A percentile compares a stretch with the other conserved stretches of the same genome.
phyloP scores from a whole-genome alignment of 2,329 filamentous ascomycete species.

The Thelonectria blattea region DNA sequence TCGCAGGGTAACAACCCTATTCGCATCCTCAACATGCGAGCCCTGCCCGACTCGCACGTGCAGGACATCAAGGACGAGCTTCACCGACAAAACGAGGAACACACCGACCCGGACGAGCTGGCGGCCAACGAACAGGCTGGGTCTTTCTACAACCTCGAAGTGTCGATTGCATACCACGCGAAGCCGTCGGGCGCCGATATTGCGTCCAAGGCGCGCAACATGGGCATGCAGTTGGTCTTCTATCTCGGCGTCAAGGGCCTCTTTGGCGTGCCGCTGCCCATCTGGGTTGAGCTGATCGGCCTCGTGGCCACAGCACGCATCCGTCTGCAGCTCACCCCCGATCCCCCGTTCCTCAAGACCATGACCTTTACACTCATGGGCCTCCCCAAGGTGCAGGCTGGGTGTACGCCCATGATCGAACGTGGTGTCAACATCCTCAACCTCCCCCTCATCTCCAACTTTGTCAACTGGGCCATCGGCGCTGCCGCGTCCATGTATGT shows the following conservation, averaged over 20 bases:
- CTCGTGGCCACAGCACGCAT: slow-evolving; percentile 88
- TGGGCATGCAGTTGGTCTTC: slow-evolving; percentile 96
- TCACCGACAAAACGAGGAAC: slow-evolving; percentile 77
- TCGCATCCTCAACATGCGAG: slow-evolving; percentile 83
- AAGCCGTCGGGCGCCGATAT: slow-evolving; percentile 73
- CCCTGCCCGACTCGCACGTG: slow-evolving; percentile 80
- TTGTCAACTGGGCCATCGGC: slow-evolving; percentile 93
- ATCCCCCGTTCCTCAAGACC: slow-evolving; percentile 90
- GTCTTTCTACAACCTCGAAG: slow-evolving; percentile 91
- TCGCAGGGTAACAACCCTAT: slow-evolving; percentile 92
- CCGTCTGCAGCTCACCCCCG: slow-evolving; percentile 83
- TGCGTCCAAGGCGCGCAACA: slow-evolving; percentile 86
- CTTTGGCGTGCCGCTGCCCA: slow-evolving; percentile 85
- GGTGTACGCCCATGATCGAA: slow-evolving; percentile 91
- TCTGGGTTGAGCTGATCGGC: slow-evolving; percentile 88
- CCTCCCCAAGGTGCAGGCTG: slow-evolving; percentile 84
- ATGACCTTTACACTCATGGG: slow-evolving; percentile 95
- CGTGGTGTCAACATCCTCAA: slow-evolving; percentile 91
- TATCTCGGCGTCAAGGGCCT: slow-evolving; percentile 89
- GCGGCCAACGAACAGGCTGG: slow-evolving; percentile 90
- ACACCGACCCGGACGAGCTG: slow-evolving; percentile 84
- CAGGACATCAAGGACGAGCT: slow-evolving; percentile 82
- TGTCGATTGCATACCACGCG: slow-evolving; percentile 89
- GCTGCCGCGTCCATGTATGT: slow-evolving; percentile 90
- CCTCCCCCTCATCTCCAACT: slow-evolving; percentile 90